A percentile compares a stretch with the other conserved stretches of the same genome.
Evolutionary conservation across 2,329 filamentous ascomycete genomes (phyloP).

Genomic region (Venturia pyrina): DNA sequence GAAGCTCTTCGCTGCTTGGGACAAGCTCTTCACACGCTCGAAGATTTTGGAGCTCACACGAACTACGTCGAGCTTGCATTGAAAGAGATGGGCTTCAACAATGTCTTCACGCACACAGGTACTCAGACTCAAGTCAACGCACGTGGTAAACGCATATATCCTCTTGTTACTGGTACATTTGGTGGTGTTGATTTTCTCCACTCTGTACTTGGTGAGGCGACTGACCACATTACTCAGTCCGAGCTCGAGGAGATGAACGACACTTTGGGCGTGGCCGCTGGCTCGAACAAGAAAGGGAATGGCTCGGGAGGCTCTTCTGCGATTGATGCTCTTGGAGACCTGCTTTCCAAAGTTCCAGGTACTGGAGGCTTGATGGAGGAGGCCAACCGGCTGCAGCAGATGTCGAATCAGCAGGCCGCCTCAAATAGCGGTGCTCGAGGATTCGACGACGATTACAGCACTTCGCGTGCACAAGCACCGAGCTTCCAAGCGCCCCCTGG

Average conservation of each 20-base stretch:
- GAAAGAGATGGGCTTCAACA: constrained; percentile 39
- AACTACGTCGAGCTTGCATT: constrained; percentile 46
- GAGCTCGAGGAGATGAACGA: constrained; percentile 38
- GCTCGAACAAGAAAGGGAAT: constrained; percentile 22
- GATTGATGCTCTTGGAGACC: constrained; percentile 47
- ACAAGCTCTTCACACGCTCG: constrained; percentile 42
- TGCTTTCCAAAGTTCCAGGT: constrained; percentile 65
- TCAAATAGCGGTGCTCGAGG: constrained; percentile 34
- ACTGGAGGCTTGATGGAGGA: constrained; percentile 37
- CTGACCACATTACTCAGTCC: constrained; percentile 37
- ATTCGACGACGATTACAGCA: constrained; percentile 26
- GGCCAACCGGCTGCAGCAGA: constrained; percentile 35
- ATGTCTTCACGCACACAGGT: constrained; percentile 45
- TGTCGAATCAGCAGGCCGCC: constrained; percentile 39
- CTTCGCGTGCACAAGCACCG: constrained; percentile 31
- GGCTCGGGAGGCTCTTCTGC: constrained; percentile 22
- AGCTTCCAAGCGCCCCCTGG: constrained; percentile 34
- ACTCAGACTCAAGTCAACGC: constrained; percentile 35
- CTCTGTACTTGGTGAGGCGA: constrained; percentile 40
- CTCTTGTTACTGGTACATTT: constrained; percentile 45
- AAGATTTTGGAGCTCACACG: constrained; percentile 46
- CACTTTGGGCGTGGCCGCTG: constrained; percentile 31
- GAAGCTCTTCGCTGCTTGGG: constrained; percentile 42
- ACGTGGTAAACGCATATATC: constrained; percentile 37
- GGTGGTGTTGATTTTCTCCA: constrained; percentile 43